Percentiles rank a stretch among this genome's conserved stretches.
phyloP scores from a whole-genome alignment of 345 rosid genomes.

The Erucastrum elatum region DNA sequence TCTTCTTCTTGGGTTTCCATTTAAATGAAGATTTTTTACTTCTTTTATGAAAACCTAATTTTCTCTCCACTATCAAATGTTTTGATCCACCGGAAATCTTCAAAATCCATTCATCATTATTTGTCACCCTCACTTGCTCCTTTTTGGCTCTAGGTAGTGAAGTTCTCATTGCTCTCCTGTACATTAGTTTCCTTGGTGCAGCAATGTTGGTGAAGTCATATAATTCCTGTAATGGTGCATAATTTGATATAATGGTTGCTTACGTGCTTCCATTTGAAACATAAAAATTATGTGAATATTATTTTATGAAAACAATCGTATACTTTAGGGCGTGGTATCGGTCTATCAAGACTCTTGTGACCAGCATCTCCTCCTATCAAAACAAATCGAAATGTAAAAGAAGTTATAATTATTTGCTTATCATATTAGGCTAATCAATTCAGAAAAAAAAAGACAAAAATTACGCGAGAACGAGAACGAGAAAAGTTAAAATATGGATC shows the following conservation, averaged over 20 bases:
- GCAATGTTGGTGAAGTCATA: slow-evolving; percentile 4
- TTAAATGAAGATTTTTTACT: slow-evolving; percentile 28
- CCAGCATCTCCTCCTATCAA: slow-evolving; percentile 17
- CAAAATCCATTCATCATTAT: slow-evolving; percentile 7
- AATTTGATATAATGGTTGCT: neutral
- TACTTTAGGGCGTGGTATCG: neutral
- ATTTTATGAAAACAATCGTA: neutral
- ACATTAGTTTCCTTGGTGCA: slow-evolving; percentile 24
- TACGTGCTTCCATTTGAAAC: neutral
- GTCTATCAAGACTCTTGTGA: slow-evolving; percentile 20
- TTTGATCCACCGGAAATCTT: neutral
- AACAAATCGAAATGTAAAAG: neutral
- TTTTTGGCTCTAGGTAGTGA: neutral
- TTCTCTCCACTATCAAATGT: slow-evolving; percentile 6
- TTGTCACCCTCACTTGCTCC: neutral
- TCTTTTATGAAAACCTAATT: slow-evolving; percentile 31
- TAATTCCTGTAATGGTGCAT: neutral
- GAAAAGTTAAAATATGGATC: slow-evolving; percentile 4
- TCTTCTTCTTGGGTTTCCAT: slow-evolving; percentile 29
- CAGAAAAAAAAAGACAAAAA: neutral
- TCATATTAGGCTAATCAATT: slow-evolving; percentile 1
- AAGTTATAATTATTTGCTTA: neutral
- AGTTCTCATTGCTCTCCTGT: neutral
- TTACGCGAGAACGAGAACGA: neutral
- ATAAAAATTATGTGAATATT: neutral